Conservation (phyloP, 192 early-diverging fungal genomes). For the Dispira simplex region DNA sequence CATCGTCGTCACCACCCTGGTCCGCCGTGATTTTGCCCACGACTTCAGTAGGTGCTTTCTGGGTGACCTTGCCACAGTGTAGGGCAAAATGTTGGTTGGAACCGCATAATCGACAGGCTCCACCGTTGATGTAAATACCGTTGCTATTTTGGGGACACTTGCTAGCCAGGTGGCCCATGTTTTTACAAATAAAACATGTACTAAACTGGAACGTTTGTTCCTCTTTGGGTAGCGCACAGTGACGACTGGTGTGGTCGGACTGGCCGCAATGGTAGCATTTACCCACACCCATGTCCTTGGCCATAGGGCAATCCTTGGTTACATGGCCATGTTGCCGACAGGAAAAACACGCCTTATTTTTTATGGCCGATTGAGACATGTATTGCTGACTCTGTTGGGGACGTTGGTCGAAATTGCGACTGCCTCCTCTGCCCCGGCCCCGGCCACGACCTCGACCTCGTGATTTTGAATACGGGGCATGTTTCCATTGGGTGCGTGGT, state of each 20-base stretch:
- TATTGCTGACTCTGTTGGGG: background rate
- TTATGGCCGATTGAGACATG: background rate
- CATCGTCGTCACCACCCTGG: slow-evolving; percentile 95
- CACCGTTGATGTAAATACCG: slow-evolving; percentile 84
- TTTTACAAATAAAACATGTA: slow-evolving; percentile 78
- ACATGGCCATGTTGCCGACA: slow-evolving; percentile 76
- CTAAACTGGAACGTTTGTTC: slow-evolving; percentile 46
- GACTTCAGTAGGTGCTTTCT: slow-evolving; percentile 25
- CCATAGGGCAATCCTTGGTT: slow-evolving; percentile 64
- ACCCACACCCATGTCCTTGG: slow-evolving; percentile 28
- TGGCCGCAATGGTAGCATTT: slow-evolving; percentile 88
- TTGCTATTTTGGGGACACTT: slow-evolving; percentile 77
- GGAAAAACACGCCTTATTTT: slow-evolving; percentile 55
- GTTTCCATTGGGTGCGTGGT: background rate
- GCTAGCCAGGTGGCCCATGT: slow-evolving; percentile 64
- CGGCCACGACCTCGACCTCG: background rate
- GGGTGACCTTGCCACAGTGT: background rate
- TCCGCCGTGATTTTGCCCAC: slow-evolving; percentile 62
- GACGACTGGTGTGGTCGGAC: slow-evolving; percentile 61
- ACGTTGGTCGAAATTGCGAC: background rate
- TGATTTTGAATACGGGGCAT: background rate
- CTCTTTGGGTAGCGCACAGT: slow-evolving; percentile 32
- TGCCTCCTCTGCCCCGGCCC: background rate
- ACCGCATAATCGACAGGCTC: slow-evolving; percentile 77
- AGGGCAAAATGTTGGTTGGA: slow-evolving; percentile 62